Conservation (phyloP, 164 flowering plant genomes). For the Paratinospora sagittata region DNA sequence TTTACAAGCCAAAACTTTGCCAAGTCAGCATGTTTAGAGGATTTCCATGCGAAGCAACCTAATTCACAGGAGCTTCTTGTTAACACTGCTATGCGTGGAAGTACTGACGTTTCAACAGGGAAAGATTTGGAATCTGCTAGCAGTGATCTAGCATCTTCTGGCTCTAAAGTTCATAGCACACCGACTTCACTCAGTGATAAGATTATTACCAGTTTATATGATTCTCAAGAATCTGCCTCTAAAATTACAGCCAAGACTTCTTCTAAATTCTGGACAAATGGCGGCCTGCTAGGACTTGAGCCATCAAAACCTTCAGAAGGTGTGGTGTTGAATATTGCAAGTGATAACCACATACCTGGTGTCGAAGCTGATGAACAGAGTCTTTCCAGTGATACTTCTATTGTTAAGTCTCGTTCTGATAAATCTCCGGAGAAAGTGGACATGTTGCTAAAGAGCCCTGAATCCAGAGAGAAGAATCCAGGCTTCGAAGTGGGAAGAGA, state of each 20-base stretch:
- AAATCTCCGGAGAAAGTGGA: slow-evolving; percentile 11
- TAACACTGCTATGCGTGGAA: slow-evolving; percentile 12
- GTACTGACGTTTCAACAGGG: slow-evolving; percentile 18
- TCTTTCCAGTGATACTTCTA: slow-evolving; percentile 12
- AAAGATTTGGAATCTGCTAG: slow-evolving; percentile 22
- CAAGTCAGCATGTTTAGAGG: slow-evolving; percentile 18
- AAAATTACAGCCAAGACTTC: slow-evolving; percentile 29
- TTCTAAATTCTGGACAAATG: slow-evolving; percentile 78
- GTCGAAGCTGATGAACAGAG: slow-evolving; percentile 14
- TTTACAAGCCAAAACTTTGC: slow-evolving; percentile 14
- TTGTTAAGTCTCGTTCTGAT: slow-evolving; percentile 11
- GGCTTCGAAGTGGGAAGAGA: background rate
- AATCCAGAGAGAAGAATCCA: slow-evolving; percentile 11
- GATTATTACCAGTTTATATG: slow-evolving; percentile 17
- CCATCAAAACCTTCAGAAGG: slow-evolving; percentile 88
- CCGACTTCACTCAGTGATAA: slow-evolving; percentile 15
- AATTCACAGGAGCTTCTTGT: slow-evolving; percentile 14
- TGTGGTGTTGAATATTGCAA: slow-evolving; percentile 22
- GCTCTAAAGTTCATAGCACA: slow-evolving; percentile 12
- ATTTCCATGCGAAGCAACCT: slow-evolving; percentile 21
- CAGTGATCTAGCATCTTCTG: slow-evolving; percentile 17
- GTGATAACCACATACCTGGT: slow-evolving; percentile 12
- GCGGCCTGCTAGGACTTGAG: slow-evolving; percentile 76
- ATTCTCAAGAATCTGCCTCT: slow-evolving; percentile 28
- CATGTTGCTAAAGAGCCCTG: slow-evolving; percentile 2